Evolutionary conservation across 192 early-diverging fungal species (phyloP), one percentile per base, ranked within the genome.

Genomic region (Backusella psychrophila): DNA sequence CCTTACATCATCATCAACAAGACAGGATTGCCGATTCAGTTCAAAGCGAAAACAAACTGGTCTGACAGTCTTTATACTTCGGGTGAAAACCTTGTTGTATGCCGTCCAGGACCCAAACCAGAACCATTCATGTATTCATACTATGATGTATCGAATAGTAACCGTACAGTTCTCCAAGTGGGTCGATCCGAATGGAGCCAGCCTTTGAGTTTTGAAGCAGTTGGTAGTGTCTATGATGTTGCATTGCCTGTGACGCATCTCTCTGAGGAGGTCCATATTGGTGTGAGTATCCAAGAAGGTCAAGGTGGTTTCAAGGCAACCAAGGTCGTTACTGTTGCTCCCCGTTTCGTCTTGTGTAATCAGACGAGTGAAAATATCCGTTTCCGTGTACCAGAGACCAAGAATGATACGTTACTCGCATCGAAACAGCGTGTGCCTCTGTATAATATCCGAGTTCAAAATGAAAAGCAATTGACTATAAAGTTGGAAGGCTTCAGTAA

Each of bases 1-100:
- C 96, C 97, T 6, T 98, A 99, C 76, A 89, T 97, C 1, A 89
- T 99, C 79, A 80, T 99, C 66, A 99, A 99, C 84, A 95, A 96
- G 78, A 94, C 96, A 4, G 94, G 95, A 1, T 77, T 96, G 38
- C 86, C 89, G 38, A 87, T 98, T 44, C 75, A 82, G 6, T 95
- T 95, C 85, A 94, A 89, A 69, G 87, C 93, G 56, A 93, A 95
- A 74, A 92, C 93, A 9, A 82, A 96, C 34, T 91, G 98, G 85
- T 90, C 91, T 78, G 85, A 90, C 38, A 82, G 92, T 2, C 84
- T 92, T 53, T 86, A 92, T 26, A 87, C 92, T 0, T 93, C 93
- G 39, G 93, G 93, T 1, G 93, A 94, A 80, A 80, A 87, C 73
- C 15, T 72, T 12, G 77, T 75, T 39, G 74, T 68, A 14, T 75